A percentile compares a stretch with the other conserved stretches of the same genome.
Evolutionary conservation across 2,329 filamentous ascomycete genomes (phyloP).

Genomic region (Claviceps purpurea): DNA sequence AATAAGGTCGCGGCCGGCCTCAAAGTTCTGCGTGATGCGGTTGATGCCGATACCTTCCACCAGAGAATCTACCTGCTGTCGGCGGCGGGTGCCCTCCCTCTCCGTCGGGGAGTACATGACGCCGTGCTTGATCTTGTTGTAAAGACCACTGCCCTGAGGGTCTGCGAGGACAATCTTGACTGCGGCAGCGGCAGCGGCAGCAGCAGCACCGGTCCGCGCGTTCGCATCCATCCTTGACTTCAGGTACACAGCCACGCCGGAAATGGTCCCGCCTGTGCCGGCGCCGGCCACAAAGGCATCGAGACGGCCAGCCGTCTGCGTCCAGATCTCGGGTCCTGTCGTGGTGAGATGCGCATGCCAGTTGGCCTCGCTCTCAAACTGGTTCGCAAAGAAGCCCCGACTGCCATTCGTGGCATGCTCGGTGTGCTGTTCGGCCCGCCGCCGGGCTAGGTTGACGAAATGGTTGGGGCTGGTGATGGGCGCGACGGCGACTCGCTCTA

Average conservation of each 20-base stretch:
- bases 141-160: constrained; percentile 85
- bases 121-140: constrained; percentile 81
- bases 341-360: constrained; percentile 69
- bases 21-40: constrained; percentile 85
- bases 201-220: no score
- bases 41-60: constrained; percentile 96
- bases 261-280: constrained; percentile 86
- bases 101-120: constrained; percentile 93
- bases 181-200: constrained; percentile 41
- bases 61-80: constrained; percentile 88
- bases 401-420: constrained; percentile 42
- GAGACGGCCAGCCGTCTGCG: constrained; percentile 59
- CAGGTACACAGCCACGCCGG: constrained; percentile 70
- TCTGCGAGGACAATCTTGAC: constrained; percentile 75
- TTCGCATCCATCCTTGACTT: constrained; percentile 44
- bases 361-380: constrained; percentile 88
- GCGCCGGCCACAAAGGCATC: constrained; percentile 90
- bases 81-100: constrained; percentile 74
- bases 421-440: constrained; percentile 64
- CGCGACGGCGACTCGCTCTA: constrained; percentile 80
- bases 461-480: constrained; percentile 89
- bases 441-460: constrained; percentile 83
- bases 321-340: constrained; percentile 82
- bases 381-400: constrained; percentile 84
- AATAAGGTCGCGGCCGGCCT: constrained; percentile 70